Evolutionary conservation across 2,329 filamentous ascomycete species (phyloP), one percentile per base, ranked within the genome.

Genomic region (Apiospora aurea): DNA sequence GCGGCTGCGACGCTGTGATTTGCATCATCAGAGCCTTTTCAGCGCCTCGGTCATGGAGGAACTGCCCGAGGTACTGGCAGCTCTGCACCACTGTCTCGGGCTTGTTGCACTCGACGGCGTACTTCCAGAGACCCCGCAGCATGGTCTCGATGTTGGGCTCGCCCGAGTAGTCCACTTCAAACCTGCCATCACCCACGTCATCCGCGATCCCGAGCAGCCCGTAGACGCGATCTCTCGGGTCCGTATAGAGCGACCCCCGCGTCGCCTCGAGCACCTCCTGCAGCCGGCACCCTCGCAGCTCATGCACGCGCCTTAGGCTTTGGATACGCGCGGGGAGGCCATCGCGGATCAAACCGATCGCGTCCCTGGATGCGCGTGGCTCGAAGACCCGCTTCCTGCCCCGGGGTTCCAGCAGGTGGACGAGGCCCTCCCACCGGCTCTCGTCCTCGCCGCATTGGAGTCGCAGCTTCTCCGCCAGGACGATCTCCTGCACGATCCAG

Each of bases 201-300:
- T 41, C 29, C 24, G 57, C 57, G 57, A 41, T 41, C 2, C 29
- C 57, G 14, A 64, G 57, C 29, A 41, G 29, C 4, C 57, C 57
- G 29, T 64, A 64, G 57, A 64, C 11, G 29, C 57, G 57, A 13
- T 64, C 57, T 29, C 57, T 16, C 29, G 57, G 57, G 14, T 64
- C 57, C 16, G 57, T 41, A 47, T 21, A 47, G 5, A 47, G 44
- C 5, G 44, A 47, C 18, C 7, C 16, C 18, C 44, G 44, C 44
- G 44, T 47, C 44, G 44, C 44, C 21, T 21, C 18, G 1, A 47
- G 44, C 44, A 47, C 44, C 44, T 47, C 44, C 16, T 41, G 38
- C 29, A 29, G 29, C 16, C 57, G 57, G 29, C 57, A 64, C 16
- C 57, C 57, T 2, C 29, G 57, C 3, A 24, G 16, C 57, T 38